Percentiles rank a stretch among this genome's conserved stretches.
Evolutionary conservation across 352 stramenopile species (phyloP).

Genomic region (Phytopythium mirpurense): DNA sequence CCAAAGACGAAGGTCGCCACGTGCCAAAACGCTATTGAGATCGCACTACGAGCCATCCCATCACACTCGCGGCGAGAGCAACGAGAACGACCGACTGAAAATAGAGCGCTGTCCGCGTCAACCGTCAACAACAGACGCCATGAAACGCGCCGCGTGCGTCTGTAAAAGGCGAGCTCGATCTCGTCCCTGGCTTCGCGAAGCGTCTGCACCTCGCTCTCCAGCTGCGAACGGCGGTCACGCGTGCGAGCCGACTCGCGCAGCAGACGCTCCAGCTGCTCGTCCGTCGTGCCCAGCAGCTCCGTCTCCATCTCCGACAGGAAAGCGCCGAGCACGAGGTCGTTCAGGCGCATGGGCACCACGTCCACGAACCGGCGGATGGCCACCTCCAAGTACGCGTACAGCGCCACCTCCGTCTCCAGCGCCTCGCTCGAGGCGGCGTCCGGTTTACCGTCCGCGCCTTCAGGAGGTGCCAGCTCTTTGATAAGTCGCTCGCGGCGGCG

Average conservation of each 20-base stretch:
- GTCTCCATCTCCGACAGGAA: constrained; percentile 25
- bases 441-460: no score
- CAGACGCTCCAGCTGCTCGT: constrained; percentile 27
- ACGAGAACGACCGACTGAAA: no score
- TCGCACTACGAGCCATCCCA: no score
- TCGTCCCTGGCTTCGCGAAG: constrained; percentile 27
- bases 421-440: constrained; percentile 13
- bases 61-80: no score
- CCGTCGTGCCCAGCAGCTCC: constrained; percentile 24
- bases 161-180: constrained; percentile 26
- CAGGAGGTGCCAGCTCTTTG: constrained; percentile 12
- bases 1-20: no score
- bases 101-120: no score
- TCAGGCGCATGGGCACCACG: constrained; percentile 28
- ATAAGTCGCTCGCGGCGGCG: constrained; percentile 11
- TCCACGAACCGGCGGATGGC: constrained; percentile 27
- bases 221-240: constrained; percentile 14
- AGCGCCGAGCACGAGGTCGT: constrained; percentile 20
- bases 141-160: no score
- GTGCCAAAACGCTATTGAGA: no score
- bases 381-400: constrained; percentile 31
- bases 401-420: constrained; percentile 25
- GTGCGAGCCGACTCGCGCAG: constrained; percentile 30
- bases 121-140: no score
- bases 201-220: constrained; percentile 20